These are phyloP conservation scores for Pontederia paniculata DNA, from an alignment of 176 grass and related monocot species.

Conservation along the genomic window DNA sequence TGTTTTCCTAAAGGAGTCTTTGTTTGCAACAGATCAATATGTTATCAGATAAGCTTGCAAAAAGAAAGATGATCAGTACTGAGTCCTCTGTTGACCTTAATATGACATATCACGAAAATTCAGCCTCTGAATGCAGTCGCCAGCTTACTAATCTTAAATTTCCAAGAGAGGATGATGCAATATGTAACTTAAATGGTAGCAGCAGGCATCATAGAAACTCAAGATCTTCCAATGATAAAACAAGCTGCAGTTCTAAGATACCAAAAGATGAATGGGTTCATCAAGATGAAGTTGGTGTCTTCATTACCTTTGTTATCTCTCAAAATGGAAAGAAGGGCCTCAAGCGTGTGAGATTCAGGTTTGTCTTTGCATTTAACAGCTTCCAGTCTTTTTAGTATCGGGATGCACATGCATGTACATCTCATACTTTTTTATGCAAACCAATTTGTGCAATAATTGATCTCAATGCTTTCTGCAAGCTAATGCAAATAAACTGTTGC, in stretches of 20 bases:
- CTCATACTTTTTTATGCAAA: slow-evolving; percentile 9
- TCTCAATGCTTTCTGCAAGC: not conserved
- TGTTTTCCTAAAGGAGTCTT: not conserved
- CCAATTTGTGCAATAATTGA: not conserved
- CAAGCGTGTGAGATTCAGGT: slow-evolving; percentile 79
- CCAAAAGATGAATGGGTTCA: slow-evolving; percentile 23
- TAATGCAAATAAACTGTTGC: not conserved
- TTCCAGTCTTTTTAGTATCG: not conserved
- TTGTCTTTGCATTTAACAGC: not conserved
- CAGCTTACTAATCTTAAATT: no score
- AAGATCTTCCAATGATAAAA: slow-evolving; percentile 19
- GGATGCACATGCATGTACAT: slow-evolving; percentile 2
- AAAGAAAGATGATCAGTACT: not conserved
- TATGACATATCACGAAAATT: not conserved
- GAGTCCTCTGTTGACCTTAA: not conserved
- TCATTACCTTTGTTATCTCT: slow-evolving; percentile 40
- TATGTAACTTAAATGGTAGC: slow-evolving; percentile 2
- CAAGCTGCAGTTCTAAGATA: slow-evolving; percentile 1
- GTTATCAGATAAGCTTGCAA: not conserved
- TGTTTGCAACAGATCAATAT: slow-evolving; percentile 12
- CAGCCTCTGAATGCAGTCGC: no score
- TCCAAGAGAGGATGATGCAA: no score
- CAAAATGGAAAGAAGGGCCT: slow-evolving; percentile 49
- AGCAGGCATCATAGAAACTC: slow-evolving; percentile 9
- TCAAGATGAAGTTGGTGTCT: slow-evolving; percentile 75